phyloP scores from a whole-genome alignment of 768 basidiomycete species.

The Lactifluus echinatus region DNA sequence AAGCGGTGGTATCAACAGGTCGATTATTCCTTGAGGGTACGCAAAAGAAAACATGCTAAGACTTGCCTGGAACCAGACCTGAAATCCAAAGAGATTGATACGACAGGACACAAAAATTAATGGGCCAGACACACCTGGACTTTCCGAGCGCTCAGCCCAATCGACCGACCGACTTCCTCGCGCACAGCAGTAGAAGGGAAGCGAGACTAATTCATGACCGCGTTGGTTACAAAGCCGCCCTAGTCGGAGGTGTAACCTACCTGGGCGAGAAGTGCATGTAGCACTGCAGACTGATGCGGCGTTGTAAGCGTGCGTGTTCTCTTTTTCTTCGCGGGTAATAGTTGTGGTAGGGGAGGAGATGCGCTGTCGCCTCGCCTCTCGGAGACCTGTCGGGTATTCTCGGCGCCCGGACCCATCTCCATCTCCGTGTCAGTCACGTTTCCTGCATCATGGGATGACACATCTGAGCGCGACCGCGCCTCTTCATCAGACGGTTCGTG shows the following conservation, averaged over 20 bases:
- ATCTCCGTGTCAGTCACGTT: constrained; percentile 52
- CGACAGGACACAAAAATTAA: constrained; percentile 10
- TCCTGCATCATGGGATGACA: constrained; percentile 26
- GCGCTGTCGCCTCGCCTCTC: constrained; percentile 22
- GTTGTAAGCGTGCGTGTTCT: constrained; percentile 79
- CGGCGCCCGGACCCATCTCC: constrained; percentile 36
- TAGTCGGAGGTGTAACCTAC: constrained; percentile 33
- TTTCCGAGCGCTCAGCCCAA: constrained; percentile 84
- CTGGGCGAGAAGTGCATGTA: constrained; percentile 80
- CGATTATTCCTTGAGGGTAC: background rate
- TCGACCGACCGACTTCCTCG: constrained; percentile 79
- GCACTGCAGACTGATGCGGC: constrained; percentile 80
- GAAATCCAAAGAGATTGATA: constrained; percentile 28
- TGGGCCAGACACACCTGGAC: constrained; percentile 58
- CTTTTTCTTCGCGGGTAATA: constrained; percentile 59
- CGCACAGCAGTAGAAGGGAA: constrained; percentile 84
- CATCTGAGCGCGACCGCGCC: constrained; percentile 12
- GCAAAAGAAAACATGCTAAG: constrained; percentile 6
- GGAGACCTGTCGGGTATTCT: constrained; percentile 20
- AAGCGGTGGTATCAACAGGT: constrained; percentile 20
- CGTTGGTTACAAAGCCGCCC: background rate
- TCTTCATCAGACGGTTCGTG: constrained; percentile 14
- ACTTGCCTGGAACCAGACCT: constrained; percentile 89
- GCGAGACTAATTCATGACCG: constrained; percentile 48
- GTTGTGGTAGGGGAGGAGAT: constrained; percentile 29